Evolutionary conservation across 345 rosid genomes (phyloP).

Genomic region (Lenwebbia sp.): DNA sequence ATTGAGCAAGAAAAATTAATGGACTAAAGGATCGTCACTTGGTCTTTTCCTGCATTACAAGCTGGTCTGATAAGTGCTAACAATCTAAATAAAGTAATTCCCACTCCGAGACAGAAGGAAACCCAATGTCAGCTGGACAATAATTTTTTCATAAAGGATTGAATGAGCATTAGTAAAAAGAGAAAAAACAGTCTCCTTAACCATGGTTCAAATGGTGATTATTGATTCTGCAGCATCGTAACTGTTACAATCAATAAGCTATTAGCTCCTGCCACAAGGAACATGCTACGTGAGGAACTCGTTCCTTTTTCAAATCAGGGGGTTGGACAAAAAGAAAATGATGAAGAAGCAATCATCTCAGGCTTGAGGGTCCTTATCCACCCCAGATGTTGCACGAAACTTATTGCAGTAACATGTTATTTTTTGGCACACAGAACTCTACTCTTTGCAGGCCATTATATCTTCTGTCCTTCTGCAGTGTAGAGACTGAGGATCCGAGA

Average conservation of each 20-base stretch:
- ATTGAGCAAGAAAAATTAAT: background rate
- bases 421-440: background rate
- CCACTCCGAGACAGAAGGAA: background rate
- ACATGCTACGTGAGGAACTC: background rate
- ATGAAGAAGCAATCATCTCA: background rate
- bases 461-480: background rate
- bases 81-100: background rate
- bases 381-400: background rate
- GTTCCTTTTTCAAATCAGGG: background rate
- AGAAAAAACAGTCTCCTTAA: background rate
- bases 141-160: background rate
- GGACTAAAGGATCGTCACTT: background rate
- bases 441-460: background rate
- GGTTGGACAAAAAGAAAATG: background rate
- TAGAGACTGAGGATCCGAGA: background rate
- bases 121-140: background rate
- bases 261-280: background rate
- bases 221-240: background rate
- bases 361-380: background rate
- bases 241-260: background rate
- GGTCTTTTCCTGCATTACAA: background rate
- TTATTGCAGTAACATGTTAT: background rate
- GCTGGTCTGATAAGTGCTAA: background rate
- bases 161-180: background rate
- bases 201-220: background rate